A percentile compares a stretch with the other conserved stretches of the same genome.
These are phyloP conservation scores for Fusarium sp. DNA, from an alignment of 2,329 filamentous ascomycete genomes.

Conservation along the genomic window DNA sequence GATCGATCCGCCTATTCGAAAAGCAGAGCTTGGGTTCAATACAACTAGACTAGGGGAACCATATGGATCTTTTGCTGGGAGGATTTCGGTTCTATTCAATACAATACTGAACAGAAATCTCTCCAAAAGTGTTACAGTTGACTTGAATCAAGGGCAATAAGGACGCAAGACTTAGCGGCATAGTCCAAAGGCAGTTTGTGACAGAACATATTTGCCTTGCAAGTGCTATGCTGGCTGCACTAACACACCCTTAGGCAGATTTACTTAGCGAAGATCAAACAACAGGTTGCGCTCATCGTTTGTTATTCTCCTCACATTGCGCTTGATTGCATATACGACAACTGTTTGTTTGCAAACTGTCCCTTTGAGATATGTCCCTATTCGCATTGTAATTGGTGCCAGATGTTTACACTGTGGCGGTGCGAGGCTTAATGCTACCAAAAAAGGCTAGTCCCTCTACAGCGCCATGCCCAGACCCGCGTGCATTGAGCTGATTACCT, in stretches of 20 bases:
- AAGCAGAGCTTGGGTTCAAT: slow-evolving; percentile 8
- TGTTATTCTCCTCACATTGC: neutral
- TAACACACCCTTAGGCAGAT: neutral
- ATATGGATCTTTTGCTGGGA: slow-evolving; percentile 3
- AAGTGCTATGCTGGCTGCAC: neutral
- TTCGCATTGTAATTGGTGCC: slow-evolving; percentile 31
- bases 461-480: slow-evolving; percentile 22
- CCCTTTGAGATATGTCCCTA: slow-evolving; percentile 16
- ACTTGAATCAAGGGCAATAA: neutral
- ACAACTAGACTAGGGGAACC: slow-evolving; percentile 7
- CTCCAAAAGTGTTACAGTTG: neutral
- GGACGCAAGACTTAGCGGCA: neutral
- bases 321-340: slow-evolving; percentile 3
- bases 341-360: slow-evolving; percentile 20
- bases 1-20: slow-evolving; percentile 10
- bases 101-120: neutral
- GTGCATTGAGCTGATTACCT: slow-evolving; percentile 25
- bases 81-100: slow-evolving; percentile 10
- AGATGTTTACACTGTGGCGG: slow-evolving; percentile 31
- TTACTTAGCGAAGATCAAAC: neutral
- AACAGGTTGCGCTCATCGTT: neutral
- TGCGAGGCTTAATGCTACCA: slow-evolving; percentile 31
- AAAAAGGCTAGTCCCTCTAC: slow-evolving; percentile 29
- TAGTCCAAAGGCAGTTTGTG: neutral
- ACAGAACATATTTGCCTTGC: neutral